A percentile compares a stretch with the other conserved stretches of the same genome.
Conservation (phyloP, 306 rosid species). For the Bauhinia variegata region DNA sequence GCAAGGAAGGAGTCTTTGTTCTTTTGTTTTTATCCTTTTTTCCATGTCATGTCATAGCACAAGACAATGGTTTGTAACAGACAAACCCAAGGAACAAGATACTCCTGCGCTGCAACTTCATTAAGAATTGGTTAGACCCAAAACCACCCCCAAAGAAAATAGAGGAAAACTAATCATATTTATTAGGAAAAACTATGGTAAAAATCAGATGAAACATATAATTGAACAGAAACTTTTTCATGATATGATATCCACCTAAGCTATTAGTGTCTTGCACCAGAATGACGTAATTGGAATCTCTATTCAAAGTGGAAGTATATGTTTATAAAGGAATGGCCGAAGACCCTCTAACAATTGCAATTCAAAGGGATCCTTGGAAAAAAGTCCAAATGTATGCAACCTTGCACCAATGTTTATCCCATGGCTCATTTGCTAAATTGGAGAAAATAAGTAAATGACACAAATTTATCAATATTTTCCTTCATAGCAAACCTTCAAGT, state of each 20-base stretch:
- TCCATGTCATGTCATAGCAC: conserved; percentile 9
- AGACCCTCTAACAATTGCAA: conserved; percentile 13
- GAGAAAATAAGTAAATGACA: too few relatives aligned
- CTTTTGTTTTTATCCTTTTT: background rate
- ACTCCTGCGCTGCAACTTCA: too few relatives aligned
- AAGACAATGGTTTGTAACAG: too few relatives aligned
- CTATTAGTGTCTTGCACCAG: conserved; percentile 24
- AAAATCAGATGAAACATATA: conserved; percentile 9
- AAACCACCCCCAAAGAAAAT: background rate
- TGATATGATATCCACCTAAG: background rate
- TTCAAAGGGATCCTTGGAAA: background rate
- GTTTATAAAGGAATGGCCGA: conserved; percentile 1
- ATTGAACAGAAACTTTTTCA: background rate
- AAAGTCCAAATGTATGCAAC: conserved; percentile 15
- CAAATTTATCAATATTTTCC: too few relatives aligned
- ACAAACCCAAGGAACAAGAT: conserved; percentile 1
- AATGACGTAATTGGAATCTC: conserved; percentile 30
- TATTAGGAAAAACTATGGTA: background rate
- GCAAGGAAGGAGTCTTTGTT: background rate
- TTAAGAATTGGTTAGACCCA: background rate
- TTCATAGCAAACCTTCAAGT: too few relatives aligned
- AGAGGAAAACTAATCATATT: background rate
- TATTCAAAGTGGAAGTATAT: conserved; percentile 10
- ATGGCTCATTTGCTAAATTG: background rate
- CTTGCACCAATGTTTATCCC: background rate